phyloP scores from a whole-genome alignment of 202 grass and related monocot species.

The Digitaria exilis region DNA sequence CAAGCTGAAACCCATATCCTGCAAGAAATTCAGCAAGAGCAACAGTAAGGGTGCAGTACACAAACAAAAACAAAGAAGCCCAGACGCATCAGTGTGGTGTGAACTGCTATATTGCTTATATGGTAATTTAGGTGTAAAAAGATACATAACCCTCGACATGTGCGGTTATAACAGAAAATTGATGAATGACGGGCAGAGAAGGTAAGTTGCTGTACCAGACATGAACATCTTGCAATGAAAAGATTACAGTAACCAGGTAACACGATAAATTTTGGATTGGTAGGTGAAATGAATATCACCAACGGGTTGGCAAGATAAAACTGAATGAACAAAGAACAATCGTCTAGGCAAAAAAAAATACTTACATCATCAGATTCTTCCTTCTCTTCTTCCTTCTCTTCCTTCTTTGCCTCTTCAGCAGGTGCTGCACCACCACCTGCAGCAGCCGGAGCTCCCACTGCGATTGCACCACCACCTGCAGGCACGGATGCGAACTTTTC shows the following conservation, averaged over 20 bases:
- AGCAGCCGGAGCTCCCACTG: constrained; percentile 39
- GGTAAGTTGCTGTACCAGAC: background rate
- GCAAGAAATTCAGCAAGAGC: constrained; percentile 25
- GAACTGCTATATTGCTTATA: background rate
- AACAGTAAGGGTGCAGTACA: background rate
- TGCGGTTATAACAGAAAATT: background rate
- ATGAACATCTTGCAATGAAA: background rate
- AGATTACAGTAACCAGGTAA: background rate
- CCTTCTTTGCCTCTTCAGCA: constrained; percentile 62
- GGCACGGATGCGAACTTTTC: constrained; percentile 78
- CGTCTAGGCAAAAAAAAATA: no score
- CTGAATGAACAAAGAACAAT: background rate
- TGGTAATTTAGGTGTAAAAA: background rate
- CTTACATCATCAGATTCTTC: constrained; percentile 74
- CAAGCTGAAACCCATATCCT: constrained; percentile 75
- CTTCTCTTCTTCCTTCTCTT: constrained; percentile 80
- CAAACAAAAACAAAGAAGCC: no score
- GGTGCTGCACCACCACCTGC: constrained; percentile 43
- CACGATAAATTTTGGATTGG: background rate
- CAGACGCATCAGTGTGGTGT: no score
- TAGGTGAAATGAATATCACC: background rate
- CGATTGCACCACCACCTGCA: constrained; percentile 49
- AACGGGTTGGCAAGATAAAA: background rate
- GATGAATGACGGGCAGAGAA: background rate
- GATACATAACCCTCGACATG: background rate